Percentiles rank a stretch among this genome's conserved stretches.
phyloP scores from a whole-genome alignment of 176 grass and related monocot species.

The Aegilops longissima region DNA sequence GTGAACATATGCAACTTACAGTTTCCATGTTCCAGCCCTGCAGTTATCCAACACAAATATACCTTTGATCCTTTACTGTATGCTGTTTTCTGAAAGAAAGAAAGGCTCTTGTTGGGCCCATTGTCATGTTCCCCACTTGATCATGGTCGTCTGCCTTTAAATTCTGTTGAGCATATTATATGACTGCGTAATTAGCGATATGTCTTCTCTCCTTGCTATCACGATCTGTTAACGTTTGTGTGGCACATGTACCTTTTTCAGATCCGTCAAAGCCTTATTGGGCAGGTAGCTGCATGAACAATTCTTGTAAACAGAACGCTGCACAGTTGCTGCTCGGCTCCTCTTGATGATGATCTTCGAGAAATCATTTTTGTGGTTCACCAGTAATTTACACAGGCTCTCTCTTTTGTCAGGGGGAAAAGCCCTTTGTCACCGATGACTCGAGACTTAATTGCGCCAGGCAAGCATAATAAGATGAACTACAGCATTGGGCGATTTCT shows the following conservation, averaged over 20 bases:
- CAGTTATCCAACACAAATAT: background rate
- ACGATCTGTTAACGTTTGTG: background rate
- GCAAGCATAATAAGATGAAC: slow-evolving; percentile 18
- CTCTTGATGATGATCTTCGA: slow-evolving; percentile 13
- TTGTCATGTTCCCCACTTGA: background rate
- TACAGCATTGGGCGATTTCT: slow-evolving; percentile 18
- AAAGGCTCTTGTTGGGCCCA: background rate
- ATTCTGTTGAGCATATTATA: background rate
- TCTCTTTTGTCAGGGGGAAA: background rate
- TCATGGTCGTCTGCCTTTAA: too few relatives aligned
- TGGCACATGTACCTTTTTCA: slow-evolving; percentile 37
- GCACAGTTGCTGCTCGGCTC: background rate
- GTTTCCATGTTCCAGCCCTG: background rate
- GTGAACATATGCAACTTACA: background rate
- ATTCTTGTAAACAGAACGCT: background rate
- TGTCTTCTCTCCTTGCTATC: background rate
- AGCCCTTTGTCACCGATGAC: background rate
- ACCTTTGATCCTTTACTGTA: background rate
- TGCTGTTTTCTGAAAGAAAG: background rate
- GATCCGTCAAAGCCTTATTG: slow-evolving; percentile 65
- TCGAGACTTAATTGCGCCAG: background rate
- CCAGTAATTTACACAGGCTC: background rate
- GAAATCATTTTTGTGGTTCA: slow-evolving; percentile 2
- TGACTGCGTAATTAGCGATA: background rate
- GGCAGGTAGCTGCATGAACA: slow-evolving; percentile 46